Evolutionary conservation across 805 yeast genomes (phyloP).

Genomic region (Saturnispora saitoi): DNA sequence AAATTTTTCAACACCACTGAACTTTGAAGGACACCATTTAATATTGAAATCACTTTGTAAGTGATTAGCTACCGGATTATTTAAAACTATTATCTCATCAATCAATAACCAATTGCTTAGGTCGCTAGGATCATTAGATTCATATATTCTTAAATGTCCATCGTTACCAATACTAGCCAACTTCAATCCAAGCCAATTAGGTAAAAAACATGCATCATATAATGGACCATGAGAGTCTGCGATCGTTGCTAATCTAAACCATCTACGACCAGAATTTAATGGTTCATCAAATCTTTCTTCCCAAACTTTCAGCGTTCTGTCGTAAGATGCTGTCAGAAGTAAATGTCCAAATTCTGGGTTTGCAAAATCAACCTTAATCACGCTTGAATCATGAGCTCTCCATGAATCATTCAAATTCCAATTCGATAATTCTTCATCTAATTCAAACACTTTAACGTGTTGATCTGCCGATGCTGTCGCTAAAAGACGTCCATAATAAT

Average conservation of each 20-base stretch:
- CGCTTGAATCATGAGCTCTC: constrained; percentile 90
- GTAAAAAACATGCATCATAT: constrained; percentile 85
- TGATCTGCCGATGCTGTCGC: constrained; percentile 97
- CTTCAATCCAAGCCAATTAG: constrained; percentile 71
- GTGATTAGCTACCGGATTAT: constrained; percentile 67
- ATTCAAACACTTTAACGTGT: constrained; percentile 80
- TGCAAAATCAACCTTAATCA: constrained; percentile 83
- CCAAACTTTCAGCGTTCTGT: constrained; percentile 83
- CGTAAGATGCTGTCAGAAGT: constrained; percentile 82
- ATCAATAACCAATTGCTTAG: constrained; percentile 73
- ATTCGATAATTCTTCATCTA: constrained; percentile 47
- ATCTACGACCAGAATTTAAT: constrained; percentile 70
- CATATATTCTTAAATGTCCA: constrained; percentile 77
- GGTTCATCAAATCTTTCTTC: constrained; percentile 79
- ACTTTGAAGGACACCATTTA: constrained; percentile 87
- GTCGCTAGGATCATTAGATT: constrained; percentile 85
- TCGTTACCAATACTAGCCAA: constrained; percentile 86
- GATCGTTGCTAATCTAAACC: constrained; percentile 67
- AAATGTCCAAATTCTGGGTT: constrained; percentile 89
- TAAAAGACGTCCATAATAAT: constrained; percentile 83
- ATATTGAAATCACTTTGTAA: constrained; percentile 79
- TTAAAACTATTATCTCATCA: constrained; percentile 58
- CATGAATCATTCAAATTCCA: constrained; percentile 87
- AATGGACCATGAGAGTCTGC: constrained; percentile 86
- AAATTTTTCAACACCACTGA: constrained; percentile 61